Conservation (phyloP, 139 green algal genomes). For the Gonium pectorale region DNA sequence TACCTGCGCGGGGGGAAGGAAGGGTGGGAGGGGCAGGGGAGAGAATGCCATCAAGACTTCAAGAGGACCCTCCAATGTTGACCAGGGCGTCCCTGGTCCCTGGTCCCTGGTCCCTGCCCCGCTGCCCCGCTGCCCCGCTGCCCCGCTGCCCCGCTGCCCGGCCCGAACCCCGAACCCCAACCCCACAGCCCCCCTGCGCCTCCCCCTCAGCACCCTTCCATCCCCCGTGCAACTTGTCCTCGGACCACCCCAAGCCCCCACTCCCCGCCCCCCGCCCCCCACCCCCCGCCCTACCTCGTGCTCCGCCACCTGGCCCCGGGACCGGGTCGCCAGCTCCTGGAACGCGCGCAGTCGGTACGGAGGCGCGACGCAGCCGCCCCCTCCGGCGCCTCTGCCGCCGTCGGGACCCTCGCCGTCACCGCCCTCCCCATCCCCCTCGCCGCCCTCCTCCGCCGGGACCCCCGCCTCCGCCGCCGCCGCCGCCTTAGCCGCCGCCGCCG, state of each 20-base stretch:
- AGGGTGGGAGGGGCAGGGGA: neutral
- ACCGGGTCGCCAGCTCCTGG: slow-evolving; percentile 88
- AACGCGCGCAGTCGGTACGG: slow-evolving; percentile 76
- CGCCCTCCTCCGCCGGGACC: slow-evolving; percentile 36
- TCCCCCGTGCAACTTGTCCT: too few relatives aligned
- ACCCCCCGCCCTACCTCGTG: slow-evolving; percentile 46
- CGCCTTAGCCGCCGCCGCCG: neutral
- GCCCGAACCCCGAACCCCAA: too few relatives aligned
- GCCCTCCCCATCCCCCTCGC: neutral
- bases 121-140: too few relatives aligned
- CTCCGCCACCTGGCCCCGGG: slow-evolving; percentile 54
- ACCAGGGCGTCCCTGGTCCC: too few relatives aligned
- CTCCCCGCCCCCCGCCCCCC: neutral
- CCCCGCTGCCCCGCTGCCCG: too few relatives aligned
- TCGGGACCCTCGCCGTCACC: neutral
- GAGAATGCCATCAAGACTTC: too few relatives aligned
- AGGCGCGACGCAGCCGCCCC: neutral
- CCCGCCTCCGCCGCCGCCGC: slow-evolving; percentile 49
- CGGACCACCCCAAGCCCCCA: too few relatives aligned
- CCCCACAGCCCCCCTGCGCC: too few relatives aligned
- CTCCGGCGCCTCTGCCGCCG: neutral
- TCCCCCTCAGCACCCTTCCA: too few relatives aligned
- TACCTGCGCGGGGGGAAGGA: slow-evolving; percentile 6
- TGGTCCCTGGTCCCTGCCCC: too few relatives aligned
- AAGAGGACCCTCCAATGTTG: too few relatives aligned